Conservation (phyloP, 176 grass and related monocot species). For the Triticum aestivum region IWGSC_CS_RefSeq_v2.1 NC_057806.1:378147609-378148108, state of each 20-base stretch:
- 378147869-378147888: not conserved
- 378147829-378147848: not conserved
- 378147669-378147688: too few relatives aligned
- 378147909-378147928: too few relatives aligned
- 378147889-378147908: not conserved
- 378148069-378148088: constrained; percentile 43
- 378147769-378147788: not conserved
- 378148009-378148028: constrained; percentile 27
- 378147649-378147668: too few relatives aligned
- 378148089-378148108: not conserved
- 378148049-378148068: not conserved
- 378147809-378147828: too few relatives aligned
- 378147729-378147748: too few relatives aligned
- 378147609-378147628: too few relatives aligned
- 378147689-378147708: too few relatives aligned
- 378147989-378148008: constrained; percentile 10
- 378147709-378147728: too few relatives aligned
- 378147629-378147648: too few relatives aligned
- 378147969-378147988: constrained; percentile 26
- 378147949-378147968: constrained; percentile 36
- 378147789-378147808: not conserved
- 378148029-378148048: not conserved
- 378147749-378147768: not conserved
- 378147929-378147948: not conserved
- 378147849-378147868: not conserved